phyloP scores from a whole-genome alignment of 768 basidiomycete genomes.

The Phylloporus sp. region DNA sequence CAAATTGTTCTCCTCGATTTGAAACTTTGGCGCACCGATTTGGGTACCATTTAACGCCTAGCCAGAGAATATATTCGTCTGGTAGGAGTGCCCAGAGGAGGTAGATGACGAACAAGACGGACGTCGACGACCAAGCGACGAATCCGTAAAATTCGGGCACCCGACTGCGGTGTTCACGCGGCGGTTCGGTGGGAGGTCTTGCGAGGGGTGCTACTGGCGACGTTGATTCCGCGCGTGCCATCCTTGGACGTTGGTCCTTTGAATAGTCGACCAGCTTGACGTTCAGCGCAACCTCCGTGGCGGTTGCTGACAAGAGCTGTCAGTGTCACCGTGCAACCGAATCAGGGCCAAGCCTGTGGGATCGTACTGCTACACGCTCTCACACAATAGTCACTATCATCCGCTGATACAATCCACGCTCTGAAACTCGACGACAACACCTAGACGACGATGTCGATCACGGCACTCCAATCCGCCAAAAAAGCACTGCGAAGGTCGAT shows the following conservation, averaged over 20 bases:
- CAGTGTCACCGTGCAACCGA: background rate
- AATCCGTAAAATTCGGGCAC: slow-evolving; percentile 90
- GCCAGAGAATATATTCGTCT: slow-evolving; percentile 56
- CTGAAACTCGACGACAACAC: background rate
- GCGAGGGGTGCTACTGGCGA: slow-evolving; percentile 44
- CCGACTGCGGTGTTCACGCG: slow-evolving; percentile 51
- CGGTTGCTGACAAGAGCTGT: slow-evolving; percentile 1
- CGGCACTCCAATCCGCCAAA: slow-evolving; percentile 32
- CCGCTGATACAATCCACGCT: background rate
- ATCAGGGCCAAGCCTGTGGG: slow-evolving; percentile 14
- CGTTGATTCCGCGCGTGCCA: slow-evolving; percentile 31
- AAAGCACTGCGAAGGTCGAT: slow-evolving; percentile 57
- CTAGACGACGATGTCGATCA: slow-evolving; percentile 28
- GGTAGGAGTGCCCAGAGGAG: slow-evolving; percentile 79
- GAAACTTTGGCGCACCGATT: slow-evolving; percentile 53
- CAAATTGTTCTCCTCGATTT: background rate
- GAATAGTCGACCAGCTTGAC: background rate
- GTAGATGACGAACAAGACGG: slow-evolving; percentile 62
- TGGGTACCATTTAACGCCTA: slow-evolving; percentile 85
- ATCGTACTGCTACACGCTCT: background rate
- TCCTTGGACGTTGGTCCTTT: background rate
- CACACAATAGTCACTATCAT: no score
- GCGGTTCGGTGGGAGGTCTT: slow-evolving; percentile 35
- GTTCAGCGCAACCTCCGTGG: slow-evolving; percentile 23
- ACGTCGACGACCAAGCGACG: slow-evolving; percentile 77